Percentiles rank a stretch among this genome's conserved stretches.
phyloP scores from a whole-genome alignment of 2,329 filamentous ascomycete genomes.

The Lasiodiplodia theobromae region DNA sequence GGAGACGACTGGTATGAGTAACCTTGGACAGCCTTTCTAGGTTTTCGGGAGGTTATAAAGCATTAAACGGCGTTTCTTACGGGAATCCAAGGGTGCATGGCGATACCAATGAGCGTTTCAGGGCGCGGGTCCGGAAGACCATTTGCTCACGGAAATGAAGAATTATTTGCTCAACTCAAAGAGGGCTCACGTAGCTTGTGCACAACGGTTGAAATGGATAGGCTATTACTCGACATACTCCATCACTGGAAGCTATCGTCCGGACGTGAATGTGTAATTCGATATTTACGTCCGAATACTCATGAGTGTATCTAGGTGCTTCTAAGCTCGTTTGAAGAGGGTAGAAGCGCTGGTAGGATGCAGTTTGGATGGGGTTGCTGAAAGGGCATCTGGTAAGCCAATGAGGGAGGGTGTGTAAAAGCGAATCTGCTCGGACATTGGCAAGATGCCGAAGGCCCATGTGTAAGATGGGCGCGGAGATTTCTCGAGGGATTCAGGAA shows the following conservation, averaged over 20 bases:
- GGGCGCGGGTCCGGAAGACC: background rate
- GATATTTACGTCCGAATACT: no score
- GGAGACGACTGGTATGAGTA: background rate
- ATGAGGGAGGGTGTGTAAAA: background rate
- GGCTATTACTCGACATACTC: no score
- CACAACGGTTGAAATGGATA: no score
- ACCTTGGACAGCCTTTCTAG: background rate
- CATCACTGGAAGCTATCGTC: no score
- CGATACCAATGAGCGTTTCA: constrained; percentile 16
- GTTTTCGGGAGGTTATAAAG: background rate
- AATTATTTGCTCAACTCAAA: background rate
- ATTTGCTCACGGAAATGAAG: background rate
- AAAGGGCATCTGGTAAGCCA: background rate
- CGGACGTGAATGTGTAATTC: no score
- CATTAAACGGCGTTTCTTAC: constrained; percentile 1
- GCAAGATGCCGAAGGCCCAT: background rate
- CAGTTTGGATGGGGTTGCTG: background rate
- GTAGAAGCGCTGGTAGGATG: background rate
- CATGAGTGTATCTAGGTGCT: no score
- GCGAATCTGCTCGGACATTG: background rate
- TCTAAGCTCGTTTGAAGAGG: no score
- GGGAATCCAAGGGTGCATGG: background rate
- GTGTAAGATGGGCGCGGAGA: background rate
- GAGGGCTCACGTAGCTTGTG: background rate
- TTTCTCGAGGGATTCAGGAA: background rate